phyloP scores from a whole-genome alignment of 2,329 filamentous ascomycete species.

The Aureobasidium lini region DNA sequence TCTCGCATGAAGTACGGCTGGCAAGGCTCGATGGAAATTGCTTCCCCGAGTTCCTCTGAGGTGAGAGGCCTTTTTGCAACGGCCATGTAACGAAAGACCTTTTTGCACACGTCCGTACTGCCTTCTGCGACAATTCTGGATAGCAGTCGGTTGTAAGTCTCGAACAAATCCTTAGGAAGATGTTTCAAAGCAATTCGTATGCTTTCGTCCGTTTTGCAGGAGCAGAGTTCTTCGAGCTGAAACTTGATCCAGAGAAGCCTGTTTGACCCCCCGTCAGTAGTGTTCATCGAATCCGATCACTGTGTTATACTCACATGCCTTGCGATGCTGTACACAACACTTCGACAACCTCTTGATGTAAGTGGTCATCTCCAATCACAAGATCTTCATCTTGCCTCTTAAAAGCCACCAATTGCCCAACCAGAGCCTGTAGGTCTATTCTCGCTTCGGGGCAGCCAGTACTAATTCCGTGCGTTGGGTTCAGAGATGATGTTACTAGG shows the following conservation, averaged over 20 bases:
- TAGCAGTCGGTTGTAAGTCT: not conserved
- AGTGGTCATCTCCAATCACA: not conserved
- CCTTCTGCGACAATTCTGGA: not conserved
- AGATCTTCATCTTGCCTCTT: not conserved
- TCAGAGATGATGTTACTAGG: not conserved
- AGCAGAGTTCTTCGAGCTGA: not conserved
- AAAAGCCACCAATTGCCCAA: not conserved
- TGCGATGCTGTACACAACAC: not conserved
- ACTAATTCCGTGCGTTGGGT: too few species aligned
- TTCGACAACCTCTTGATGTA: not conserved
- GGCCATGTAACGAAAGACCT: not conserved
- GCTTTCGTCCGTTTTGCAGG: not conserved
- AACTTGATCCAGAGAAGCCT: not conserved
- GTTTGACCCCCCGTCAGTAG: not conserved
- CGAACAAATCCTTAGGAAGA: not conserved
- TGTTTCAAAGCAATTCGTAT: not conserved
- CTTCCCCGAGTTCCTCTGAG: not conserved
- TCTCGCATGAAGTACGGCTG: not conserved
- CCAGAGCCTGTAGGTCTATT: not conserved
- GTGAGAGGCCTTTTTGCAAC: not conserved
- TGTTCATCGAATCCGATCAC: not conserved
- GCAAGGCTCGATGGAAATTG: not conserved
- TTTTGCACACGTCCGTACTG: not conserved
- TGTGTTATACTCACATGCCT: not conserved
- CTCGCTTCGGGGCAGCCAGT: not conserved